Evolutionary conservation across 2,329 filamentous ascomycete species (phyloP), one percentile per base, ranked within the genome.

Genomic region (Malbranchea cinnamomea): DNA sequence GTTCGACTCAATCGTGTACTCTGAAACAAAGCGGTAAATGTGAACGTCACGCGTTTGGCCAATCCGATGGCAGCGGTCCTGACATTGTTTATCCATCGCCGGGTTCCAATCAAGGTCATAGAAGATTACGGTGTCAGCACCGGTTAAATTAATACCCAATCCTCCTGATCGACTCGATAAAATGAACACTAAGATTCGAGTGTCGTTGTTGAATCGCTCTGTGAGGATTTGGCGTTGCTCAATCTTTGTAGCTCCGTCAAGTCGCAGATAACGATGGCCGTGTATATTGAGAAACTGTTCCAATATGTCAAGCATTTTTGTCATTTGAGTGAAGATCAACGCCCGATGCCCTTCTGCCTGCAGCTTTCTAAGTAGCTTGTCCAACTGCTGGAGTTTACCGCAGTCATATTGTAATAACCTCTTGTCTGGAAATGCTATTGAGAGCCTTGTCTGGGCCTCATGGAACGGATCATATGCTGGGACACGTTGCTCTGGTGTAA

Each of bases 91-190:
- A 61, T 98, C 89, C 89, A 98, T 98, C 30, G 91, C 89, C 0
- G 89, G 89, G 46, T 98, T 98, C 91, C 91, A 98, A 52, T 98
- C 89, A 36, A 95, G 75, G 48, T 98, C 89, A 56, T 95, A 98
- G 55, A 98, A 98, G 41, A 98, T 94, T 45, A 98, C 89, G 0
- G 85, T 93, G 52, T 95, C 89, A 4, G 89, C 89, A 28, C 89
- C 89, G 0, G 87, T 95, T 24, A 98, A 65, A 46, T 98, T 98
- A 60, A 98, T 92, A 34, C 89, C 89, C 1, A 98, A 65, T 32
- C 89, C 89, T 41, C 89, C 89, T 0, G 89, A 94, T 34, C 89
- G 74, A 28, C 84, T 93, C 0, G 87, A 95, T 4, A 98, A 61
- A 44, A 98, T 98, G 59, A 98, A 98, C 39, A 78, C 87, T 9